Base-by-base conservation (phyloP, 345 rosid genomes). In the Erodium maritimum region DNA sequence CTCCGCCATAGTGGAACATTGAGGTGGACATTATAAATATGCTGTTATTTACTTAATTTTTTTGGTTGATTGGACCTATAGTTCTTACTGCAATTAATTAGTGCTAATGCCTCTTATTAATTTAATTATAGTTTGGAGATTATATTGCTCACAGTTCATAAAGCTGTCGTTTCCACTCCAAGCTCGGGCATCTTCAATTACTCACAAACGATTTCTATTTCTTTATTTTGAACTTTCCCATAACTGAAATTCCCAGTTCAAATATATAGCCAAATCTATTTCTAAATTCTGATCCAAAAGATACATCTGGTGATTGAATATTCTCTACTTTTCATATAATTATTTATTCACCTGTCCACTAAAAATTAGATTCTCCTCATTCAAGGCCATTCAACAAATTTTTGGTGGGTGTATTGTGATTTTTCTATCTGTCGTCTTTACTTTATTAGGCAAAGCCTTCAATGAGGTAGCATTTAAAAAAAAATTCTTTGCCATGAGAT, bases 1-100 rank as follows among this genome's bases (percentile, higher is more conserved):
- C 76, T 90, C 61, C 87, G 95, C 56, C 90, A 85, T 59, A 87
- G 80, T 75, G 95, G 85, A 66, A 73, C 91, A 23, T 63, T 85
- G 61, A 90, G 88, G 99, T 94, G 65, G 59, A 29, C 45, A 52
- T 25, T 17, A 4, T 18, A 50, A 60, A 24, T 33, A 55, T 13
- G 46, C 56, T 60, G 25, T 37, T 3, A 14, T 57, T 21, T 18
- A 1, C 58, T 25, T 21, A 6, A 1, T 33, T 55, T 16, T 56
- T 55, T 60, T 51, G 61, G 45, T 29, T 25, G 42, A 17, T 22
- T n/a, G 34, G 18, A 16, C 18, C 4, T 29, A 20, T 12, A 29
- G 1, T 16, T 10, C 5, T 23, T 5, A 11, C 23, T 17, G 14
- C 24, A 21, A 20, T 54, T 18, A 5, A 21, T 20, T 21, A 12